Evolutionary conservation across 2,329 filamentous ascomycete genomes (phyloP).

Genomic region (Bipolaris sorokiniana): DNA sequence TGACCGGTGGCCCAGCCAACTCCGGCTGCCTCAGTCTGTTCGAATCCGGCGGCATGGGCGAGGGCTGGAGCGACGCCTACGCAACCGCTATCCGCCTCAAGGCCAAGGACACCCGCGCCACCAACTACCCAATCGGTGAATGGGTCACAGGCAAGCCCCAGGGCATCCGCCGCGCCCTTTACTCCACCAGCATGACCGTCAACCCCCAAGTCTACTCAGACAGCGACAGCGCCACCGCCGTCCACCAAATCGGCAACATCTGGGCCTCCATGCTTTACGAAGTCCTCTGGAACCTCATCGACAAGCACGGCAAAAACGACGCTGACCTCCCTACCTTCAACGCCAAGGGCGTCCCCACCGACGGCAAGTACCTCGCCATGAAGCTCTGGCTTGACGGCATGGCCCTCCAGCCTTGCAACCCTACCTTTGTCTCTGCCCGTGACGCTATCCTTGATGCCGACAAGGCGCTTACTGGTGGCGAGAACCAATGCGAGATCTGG

Average conservation of each 20-base stretch:
- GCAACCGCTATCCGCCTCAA: constrained; percentile 59
- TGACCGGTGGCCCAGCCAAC: constrained; percentile 65
- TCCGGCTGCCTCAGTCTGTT: constrained; percentile 54
- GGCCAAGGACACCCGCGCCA: constrained; percentile 53
- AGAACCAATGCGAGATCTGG: constrained; percentile 61
- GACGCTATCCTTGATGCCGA: constrained; percentile 65
- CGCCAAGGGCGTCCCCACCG: constrained; percentile 56
- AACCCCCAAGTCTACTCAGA: constrained; percentile 60
- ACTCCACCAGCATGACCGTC: constrained; percentile 57
- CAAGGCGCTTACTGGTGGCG: constrained; percentile 57
- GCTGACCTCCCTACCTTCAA: constrained; percentile 52
- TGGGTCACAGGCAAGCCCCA: constrained; percentile 55
- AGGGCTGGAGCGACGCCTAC: constrained; percentile 65
- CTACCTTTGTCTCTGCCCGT: constrained; percentile 60
- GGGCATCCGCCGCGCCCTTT: constrained; percentile 59
- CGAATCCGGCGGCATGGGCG: constrained; percentile 64
- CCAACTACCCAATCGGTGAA: constrained; percentile 57
- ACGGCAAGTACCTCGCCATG: constrained; percentile 60
- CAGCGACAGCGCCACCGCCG: constrained; percentile 48
- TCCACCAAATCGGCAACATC: constrained; percentile 60
- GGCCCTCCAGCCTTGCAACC: constrained; percentile 63
- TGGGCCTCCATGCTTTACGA: constrained; percentile 64
- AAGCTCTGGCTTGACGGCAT: constrained; percentile 61
- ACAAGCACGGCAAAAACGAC: constrained; percentile 61
- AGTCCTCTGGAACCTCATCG: constrained; percentile 64